These are phyloP conservation scores for Venturia pyrina DNA, from an alignment of 2,329 filamentous ascomycete species.

Conservation along the genomic window DNA sequence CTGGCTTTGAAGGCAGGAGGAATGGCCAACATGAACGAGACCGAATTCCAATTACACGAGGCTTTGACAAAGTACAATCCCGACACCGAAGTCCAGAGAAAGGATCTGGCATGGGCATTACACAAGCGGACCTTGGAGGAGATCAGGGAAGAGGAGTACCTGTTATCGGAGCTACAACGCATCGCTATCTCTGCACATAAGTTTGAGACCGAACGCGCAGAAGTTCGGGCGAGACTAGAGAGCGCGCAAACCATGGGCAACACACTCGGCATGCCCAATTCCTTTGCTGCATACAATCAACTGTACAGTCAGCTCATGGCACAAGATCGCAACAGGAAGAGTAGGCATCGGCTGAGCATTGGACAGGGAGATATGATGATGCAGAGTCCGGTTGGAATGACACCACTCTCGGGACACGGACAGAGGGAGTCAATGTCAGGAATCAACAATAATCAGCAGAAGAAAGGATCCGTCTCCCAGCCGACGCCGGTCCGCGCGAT, in stretches of 20 bases:
- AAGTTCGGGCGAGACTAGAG: constrained; percentile 79
- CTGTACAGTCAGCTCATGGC: constrained; percentile 74
- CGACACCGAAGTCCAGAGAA: constrained; percentile 65
- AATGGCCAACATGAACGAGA: constrained; percentile 59
- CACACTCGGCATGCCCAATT: constrained; percentile 50
- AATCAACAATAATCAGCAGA: constrained; percentile 21
- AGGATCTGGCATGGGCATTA: constrained; percentile 72
- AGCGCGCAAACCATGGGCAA: constrained; percentile 37
- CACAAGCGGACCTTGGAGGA: constrained; percentile 76
- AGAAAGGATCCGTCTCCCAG: constrained; percentile 33
- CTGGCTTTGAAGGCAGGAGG: constrained; percentile 29
- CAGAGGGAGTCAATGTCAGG: constrained; percentile 36
- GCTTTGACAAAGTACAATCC: constrained; percentile 81
- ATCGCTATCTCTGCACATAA: constrained; percentile 80
- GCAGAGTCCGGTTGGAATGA: constrained; percentile 14
- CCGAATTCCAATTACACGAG: constrained; percentile 75
- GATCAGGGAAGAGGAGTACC: constrained; percentile 79
- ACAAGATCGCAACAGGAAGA: constrained; percentile 82
- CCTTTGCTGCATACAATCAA: constrained; percentile 55
- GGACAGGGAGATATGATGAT: constrained; percentile 24
- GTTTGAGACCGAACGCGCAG: constrained; percentile 78
- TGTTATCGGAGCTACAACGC: constrained; percentile 82
- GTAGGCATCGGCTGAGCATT: constrained; percentile 40
- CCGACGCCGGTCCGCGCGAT: constrained; percentile 50
- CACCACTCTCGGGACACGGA: constrained; percentile 18